phyloP scores from a whole-genome alignment of 2,329 filamentous ascomycete species.

The Fusarium sp. region DNA sequence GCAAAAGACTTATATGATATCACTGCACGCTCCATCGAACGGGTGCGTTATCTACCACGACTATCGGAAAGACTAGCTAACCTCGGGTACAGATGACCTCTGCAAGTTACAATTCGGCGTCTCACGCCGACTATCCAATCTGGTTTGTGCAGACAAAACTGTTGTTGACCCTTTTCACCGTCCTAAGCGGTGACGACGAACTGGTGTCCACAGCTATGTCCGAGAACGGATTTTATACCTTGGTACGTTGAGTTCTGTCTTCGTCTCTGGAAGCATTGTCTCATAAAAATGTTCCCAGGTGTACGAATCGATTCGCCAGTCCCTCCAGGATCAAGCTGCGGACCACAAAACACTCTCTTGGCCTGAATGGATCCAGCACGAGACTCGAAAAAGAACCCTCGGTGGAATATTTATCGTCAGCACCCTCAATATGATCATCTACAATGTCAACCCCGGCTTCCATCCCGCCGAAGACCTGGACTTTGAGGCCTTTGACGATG shows the following conservation, averaged over 20 bases:
- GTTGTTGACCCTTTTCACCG: conserved; percentile 16
- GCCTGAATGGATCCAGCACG: conserved; percentile 15
- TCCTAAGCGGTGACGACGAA: conserved; percentile 20
- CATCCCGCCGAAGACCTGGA: conserved; percentile 22
- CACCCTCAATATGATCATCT: conserved; percentile 22
- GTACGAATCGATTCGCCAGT: too few relatives aligned
- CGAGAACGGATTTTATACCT: conserved; percentile 17
- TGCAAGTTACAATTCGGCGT: too few relatives aligned
- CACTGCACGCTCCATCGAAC: not conserved
- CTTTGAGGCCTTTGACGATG: conserved; percentile 16
- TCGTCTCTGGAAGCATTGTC: too few relatives aligned
- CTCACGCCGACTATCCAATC: not conserved
- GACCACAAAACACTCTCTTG: not conserved
- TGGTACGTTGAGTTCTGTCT: conserved; percentile 2
- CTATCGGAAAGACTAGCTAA: too few relatives aligned
- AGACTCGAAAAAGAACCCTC: conserved; percentile 23
- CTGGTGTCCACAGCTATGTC: conserved; percentile 6
- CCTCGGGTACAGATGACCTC: too few relatives aligned
- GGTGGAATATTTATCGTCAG: conserved; percentile 13
- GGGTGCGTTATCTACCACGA: too few relatives aligned
- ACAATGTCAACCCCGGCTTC: conserved; percentile 25
- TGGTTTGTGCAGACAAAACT: conserved; percentile 20
- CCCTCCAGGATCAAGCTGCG: too few relatives aligned
- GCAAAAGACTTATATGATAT: conserved; percentile 6
- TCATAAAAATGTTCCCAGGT: too few relatives aligned